Base-by-base conservation (phyloP, 805 yeast species). In the Ogataea chonburiensis region DNA sequence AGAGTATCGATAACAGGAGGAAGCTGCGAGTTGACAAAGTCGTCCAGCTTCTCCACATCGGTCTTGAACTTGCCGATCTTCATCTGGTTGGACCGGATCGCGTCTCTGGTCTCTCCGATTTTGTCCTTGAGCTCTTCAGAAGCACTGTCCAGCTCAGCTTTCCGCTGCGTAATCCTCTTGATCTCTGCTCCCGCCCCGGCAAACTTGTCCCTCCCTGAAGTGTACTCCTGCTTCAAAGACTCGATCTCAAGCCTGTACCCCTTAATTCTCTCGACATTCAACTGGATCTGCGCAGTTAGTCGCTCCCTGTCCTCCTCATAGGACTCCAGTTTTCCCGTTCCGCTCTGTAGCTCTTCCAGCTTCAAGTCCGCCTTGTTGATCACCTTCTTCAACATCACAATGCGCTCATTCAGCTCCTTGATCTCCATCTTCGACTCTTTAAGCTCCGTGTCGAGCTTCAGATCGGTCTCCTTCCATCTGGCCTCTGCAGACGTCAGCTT, bases 271-370 rank as follows among this genome's bases (percentile, higher is more conserved):
- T 52, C 53, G 15, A 48, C 33, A 18, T 44, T 42, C 13, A 54
- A 22, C 19, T 45, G 45, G 31, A 63, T 53, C 42, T 60, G 65
- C 12, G 52, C 49, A 25, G 55, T 52, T 41, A 50, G 44, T 7
- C 46, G 63, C 13, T 53, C 59, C 19, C 55, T 58, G 38, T 67
- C 66, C 9, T 58, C 59, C 15, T 58, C 48, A 14, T 67, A 56
- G 2, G 60, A 43, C 14, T 58, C 58, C 18, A 61, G 50, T 46
- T 55, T 66, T 5, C 71, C 70, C 13, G 55, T 52, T 19, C 67
- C 63, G 35, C 68, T 71, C 7, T 67, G 69, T 34, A 68, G 62
- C 14, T 73, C 79, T 13, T 58, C 63, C 12, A 77, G 48, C 34
- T 66, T 65, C 23, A 60, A 55, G 24, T 60, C 63, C 4, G 69